phyloP scores from a whole-genome alignment of 78 protist species.

The Monosiga brevicollis region DNA sequence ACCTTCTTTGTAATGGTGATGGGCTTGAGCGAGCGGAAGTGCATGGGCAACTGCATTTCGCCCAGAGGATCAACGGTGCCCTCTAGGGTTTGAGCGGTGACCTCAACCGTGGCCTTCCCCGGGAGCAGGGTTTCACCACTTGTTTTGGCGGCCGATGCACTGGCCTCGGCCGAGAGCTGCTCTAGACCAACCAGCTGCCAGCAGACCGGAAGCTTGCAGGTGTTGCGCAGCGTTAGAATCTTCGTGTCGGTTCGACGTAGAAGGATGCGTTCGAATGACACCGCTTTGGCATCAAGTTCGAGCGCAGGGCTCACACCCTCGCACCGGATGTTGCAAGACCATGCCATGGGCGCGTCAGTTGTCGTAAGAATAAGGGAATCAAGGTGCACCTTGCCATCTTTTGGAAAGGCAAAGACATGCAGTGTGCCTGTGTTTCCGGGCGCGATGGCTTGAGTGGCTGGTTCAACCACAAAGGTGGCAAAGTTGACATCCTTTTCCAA shows the following conservation, averaged over 20 bases:
- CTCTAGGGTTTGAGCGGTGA: background rate
- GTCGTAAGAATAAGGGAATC: slow-evolving; percentile 29
- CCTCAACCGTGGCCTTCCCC: too few relatives aligned
- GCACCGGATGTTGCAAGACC: slow-evolving; percentile 18
- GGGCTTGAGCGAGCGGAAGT: slow-evolving; percentile 12
- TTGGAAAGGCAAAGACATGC: slow-evolving; percentile 39
- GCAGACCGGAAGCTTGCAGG: slow-evolving; percentile 15
- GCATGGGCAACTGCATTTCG: background rate
- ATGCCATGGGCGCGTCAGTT: slow-evolving; percentile 50
- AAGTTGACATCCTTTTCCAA: too few relatives aligned
- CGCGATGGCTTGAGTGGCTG: background rate
- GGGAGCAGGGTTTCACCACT: too few relatives aligned
- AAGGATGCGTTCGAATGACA: slow-evolving; percentile 40
- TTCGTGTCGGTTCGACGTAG: slow-evolving; percentile 11
- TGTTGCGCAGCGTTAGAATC: slow-evolving; percentile 10
- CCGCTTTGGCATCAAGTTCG: background rate
- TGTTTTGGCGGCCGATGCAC: too few relatives aligned
- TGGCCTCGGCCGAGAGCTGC: too few relatives aligned
- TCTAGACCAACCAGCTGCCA: background rate
- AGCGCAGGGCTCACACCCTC: slow-evolving; percentile 32
- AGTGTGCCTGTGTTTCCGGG: slow-evolving; percentile 35
- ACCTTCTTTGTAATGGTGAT: background rate
- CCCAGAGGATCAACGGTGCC: slow-evolving; percentile 11
- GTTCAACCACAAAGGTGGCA: slow-evolving; percentile 17
- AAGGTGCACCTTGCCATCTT: background rate